Evolutionary conservation across 1,284 basidiomycete genomes (phyloP).

Genomic region (Tilletia walkeri): DNA sequence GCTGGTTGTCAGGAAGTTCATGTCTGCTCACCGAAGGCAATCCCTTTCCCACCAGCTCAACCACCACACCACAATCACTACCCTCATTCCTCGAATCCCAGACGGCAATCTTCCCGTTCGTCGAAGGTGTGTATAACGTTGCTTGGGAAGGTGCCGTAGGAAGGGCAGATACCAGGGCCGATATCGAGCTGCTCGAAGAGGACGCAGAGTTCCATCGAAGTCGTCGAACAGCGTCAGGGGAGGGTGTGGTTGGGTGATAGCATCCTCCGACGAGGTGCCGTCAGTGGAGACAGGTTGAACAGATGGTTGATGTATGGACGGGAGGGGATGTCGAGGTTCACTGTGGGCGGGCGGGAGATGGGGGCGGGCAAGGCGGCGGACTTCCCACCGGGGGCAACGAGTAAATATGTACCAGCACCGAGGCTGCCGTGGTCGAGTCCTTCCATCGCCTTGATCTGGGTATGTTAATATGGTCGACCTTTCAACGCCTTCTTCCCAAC

Average conservation of each 20-base stretch:
- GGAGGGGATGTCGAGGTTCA: neutral
- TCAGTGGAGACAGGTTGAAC: neutral
- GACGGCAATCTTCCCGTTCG: constrained; percentile 11
- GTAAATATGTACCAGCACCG: neutral
- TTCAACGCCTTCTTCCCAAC: too few relatives aligned
- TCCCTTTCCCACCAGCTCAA: constrained; percentile 2
- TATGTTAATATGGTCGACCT: too few relatives aligned
- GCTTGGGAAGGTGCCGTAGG: constrained; percentile 1
- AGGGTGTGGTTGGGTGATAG: neutral
- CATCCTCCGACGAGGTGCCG: constrained; percentile 3
- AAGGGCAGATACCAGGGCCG: neutral
- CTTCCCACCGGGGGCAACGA: neutral
- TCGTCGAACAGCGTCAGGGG: neutral
- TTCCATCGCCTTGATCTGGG: too few relatives aligned
- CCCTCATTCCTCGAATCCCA: constrained; percentile 6
- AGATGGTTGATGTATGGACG: constrained; percentile 11
- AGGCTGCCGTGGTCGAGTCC: too few relatives aligned
- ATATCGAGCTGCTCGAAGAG: neutral
- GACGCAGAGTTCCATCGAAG: neutral
- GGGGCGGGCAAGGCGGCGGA: neutral
- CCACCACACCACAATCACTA: neutral
- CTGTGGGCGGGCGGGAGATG: neutral
- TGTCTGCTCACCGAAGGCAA: too few relatives aligned
- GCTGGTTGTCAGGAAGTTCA: too few relatives aligned
- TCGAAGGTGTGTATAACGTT: constrained; percentile 2